Base-by-base conservation (phyloP, 352 stramenopile species). In the Phytophthora ohioensis region DNA sequence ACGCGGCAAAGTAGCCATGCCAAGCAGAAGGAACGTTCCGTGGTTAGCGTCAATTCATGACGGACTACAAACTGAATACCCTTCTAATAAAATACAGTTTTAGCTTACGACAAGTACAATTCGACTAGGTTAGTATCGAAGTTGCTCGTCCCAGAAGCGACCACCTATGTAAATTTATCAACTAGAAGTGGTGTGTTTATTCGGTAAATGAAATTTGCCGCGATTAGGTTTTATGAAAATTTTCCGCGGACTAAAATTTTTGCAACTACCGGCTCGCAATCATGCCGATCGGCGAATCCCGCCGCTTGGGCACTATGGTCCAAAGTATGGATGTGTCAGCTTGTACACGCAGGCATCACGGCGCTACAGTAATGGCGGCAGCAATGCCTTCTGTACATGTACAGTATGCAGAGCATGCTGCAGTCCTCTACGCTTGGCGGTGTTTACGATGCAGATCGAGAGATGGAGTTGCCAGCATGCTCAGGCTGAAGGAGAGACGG, bases 201-300 rank as follows among this genome's bases (percentile, higher is more conserved):
- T 27, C 1, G 21, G 21, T 27, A 27, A 27, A 21, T 21, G 17
- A 21, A 46, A 35, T 12, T 32, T 35, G 27, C 39, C 9, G 27
- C 13, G 62, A 51, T 62, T 69, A 69, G 62, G 62, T 63, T 11
- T 62, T 27, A 34, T 13, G 39, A 61, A 51, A 42, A 55, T 56
- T 56, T 55, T 38, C 15, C 39, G 51, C 34, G n/a, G 31, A 31
- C 5, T 51, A 56, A 68, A 68, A 68, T 43, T 68, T 68, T 53
- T 27, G 21, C 54, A 51, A 15, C 51, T 58, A 58, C 52, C 52
- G 52, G 52, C 52, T 59, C 52, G 52, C 52, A 38, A 55, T 55
- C 48, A 55, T 27, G 21, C 21, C 1, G 21, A 27, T 27, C 21
- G 21, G 21, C 21, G 21, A 27, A 46, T 46, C 41, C 41, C 41